A percentile compares a stretch with the other conserved stretches of the same genome.
Conservation (phyloP, 169 alveolate species). For the Blepharisma undulans region DNA sequence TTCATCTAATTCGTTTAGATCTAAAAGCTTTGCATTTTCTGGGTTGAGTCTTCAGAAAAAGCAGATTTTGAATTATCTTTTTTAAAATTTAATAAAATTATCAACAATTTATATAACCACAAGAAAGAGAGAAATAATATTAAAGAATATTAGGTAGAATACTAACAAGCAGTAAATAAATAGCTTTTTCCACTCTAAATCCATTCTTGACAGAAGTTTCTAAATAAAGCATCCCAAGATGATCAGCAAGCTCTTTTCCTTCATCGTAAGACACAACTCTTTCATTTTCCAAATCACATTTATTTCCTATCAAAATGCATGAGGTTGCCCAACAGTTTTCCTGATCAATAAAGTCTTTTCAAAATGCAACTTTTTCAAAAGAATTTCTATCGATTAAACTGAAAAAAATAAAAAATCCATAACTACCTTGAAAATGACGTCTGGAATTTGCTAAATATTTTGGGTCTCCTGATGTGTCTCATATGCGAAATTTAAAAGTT, state of each 20-base stretch:
- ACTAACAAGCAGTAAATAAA: neutral
- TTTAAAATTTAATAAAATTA: too few species aligned
- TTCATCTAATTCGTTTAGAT: too few species aligned
- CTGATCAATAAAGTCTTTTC: constrained; percentile 94
- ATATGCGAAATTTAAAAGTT: constrained; percentile 52
- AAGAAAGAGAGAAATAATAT: too few species aligned
- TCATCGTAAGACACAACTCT: constrained; percentile 61
- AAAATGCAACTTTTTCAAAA: constrained; percentile 92
- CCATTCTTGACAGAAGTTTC: constrained; percentile 94
- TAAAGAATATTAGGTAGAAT: neutral
- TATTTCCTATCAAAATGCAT: constrained; percentile 90
- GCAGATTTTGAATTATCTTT: too few species aligned
- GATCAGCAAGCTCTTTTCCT: constrained; percentile 86
- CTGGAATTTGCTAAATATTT: constrained; percentile 58
- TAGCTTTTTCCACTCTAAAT: constrained; percentile 87
- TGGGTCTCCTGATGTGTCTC: constrained; percentile 74
- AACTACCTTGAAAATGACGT: constrained; percentile 64
- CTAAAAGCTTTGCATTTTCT: too few species aligned
- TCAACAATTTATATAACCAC: too few species aligned
- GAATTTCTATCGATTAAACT: constrained; percentile 92
- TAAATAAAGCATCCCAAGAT: constrained; percentile 82
- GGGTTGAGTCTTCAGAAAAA: too few species aligned
- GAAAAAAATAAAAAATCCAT: constrained; percentile 46
- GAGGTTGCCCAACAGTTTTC: constrained; percentile 88
- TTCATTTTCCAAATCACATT: constrained; percentile 87